Evolutionary conservation across 371 early-diverging fungal genomes (phyloP).

Genomic region (Mucor plumbeus): DNA sequence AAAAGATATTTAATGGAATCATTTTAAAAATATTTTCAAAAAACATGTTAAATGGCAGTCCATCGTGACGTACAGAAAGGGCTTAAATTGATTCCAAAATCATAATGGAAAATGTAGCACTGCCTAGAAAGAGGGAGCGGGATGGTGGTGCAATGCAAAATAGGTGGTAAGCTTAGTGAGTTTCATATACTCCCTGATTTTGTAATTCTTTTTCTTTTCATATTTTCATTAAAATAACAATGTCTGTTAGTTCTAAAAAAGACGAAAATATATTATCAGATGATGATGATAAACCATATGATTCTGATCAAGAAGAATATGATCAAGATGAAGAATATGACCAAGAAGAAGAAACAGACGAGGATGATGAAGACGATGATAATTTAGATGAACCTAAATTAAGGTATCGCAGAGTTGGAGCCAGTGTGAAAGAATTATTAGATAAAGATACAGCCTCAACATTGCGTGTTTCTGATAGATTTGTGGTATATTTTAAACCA

Average conservation of each 20-base stretch:
- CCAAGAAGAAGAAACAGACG: conserved; percentile 50
- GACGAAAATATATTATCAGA: conserved; percentile 1
- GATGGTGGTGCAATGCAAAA: neutral
- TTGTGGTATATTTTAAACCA: conserved; percentile 64
- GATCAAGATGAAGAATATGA: conserved; percentile 46
- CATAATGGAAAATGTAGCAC: neutral
- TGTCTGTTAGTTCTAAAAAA: conserved; percentile 11
- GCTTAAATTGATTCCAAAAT: too few species aligned
- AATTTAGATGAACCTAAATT: conserved; percentile 87
- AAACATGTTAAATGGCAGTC: conserved; percentile 9
- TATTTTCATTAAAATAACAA: neutral
- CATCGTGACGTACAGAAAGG: conserved; percentile 8
- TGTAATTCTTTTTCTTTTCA: conserved; percentile 11
- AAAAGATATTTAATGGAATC: neutral
- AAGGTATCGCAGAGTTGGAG: conserved; percentile 85
- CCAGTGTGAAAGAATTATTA: conserved; percentile 75
- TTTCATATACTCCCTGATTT: neutral
- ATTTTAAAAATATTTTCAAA: conserved; percentile 8
- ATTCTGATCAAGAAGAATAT: conserved; percentile 23
- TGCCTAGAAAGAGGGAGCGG: too few species aligned
- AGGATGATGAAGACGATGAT: conserved; percentile 49
- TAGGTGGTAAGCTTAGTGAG: neutral
- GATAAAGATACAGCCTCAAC: conserved; percentile 86
- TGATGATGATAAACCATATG: conserved; percentile 18
- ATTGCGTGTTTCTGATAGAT: conserved; percentile 78